Base-by-base conservation (phyloP, 768 basidiomycete genomes). In the Auriculariales sp. region DNA sequence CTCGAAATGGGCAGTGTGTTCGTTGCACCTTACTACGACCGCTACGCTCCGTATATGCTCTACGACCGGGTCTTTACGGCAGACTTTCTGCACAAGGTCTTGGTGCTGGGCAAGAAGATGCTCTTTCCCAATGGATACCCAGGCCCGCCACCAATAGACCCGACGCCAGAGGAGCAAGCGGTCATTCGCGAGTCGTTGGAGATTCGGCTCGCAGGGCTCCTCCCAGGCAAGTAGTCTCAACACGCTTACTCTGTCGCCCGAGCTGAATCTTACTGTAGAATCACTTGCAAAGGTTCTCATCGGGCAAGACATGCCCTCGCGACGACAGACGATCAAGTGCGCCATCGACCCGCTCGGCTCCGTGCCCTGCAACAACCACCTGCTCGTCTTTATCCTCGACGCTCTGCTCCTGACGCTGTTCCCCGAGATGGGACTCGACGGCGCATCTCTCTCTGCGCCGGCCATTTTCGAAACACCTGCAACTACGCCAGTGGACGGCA, bases 41-140 rank as follows among this genome's bases (percentile, higher is more conserved):
- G 12, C 48, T 39, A 48, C 33, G 44, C 27, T 25, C 81, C 80
- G 0, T 75, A 84, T 58, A 57, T 87, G 46, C 65, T 95, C 45
- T 70, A 72, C 53, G 68, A 68, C 0, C 64, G 72, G 17, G 65
- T 83, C 49, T 68, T 77, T 24, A 72, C 77, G 1, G 67, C 76
- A 4, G 53, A 67, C 4, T 72, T 74, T 46, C 61, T 87, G 24
- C 69, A 81, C 17, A 68, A 67, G 28, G 61, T 74, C 25, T 67
- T 79, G 31, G 73, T 76, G 31, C 59, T 71, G 3, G 65, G 78
- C 12, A 88, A 86, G 57, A 72, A 72, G 7, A 73, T 81, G 6
- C 70, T 98, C 25, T 98, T 94, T 60, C 93, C 94, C 3, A 79
- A 80, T 53, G 93, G 94, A 12, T 89, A 88, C 64, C 91, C 90